These are phyloP conservation scores for Sherardia arvensis DNA, from an alignment of 257 asterid species.

Conservation along the genomic window DNA sequence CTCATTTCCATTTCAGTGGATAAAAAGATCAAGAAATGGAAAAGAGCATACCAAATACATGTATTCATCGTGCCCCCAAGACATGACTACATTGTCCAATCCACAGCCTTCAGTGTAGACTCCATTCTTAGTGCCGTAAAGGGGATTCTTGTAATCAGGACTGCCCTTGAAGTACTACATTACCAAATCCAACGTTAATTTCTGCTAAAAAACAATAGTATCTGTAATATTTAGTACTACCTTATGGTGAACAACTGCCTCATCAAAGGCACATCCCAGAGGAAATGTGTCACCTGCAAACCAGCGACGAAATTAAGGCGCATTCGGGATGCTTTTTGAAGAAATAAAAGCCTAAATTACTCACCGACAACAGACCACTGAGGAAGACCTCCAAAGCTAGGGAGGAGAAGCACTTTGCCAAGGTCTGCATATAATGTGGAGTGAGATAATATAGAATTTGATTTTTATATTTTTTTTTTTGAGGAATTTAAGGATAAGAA, in stretches of 20 bases:
- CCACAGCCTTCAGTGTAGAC: constrained; percentile 39
- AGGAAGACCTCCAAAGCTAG: constrained; percentile 38
- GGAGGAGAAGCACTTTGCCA: constrained; percentile 34
- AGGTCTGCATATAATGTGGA: constrained; percentile 22
- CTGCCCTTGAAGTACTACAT: constrained; percentile 29
- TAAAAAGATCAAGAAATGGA: neutral
- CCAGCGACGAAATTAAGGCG: neutral
- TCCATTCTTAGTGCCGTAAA: constrained; percentile 34
- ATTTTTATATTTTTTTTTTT: neutral
- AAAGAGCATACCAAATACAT: constrained; percentile 33
- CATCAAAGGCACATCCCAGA: constrained; percentile 45
- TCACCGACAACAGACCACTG: constrained; percentile 43
- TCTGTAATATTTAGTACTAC: constrained; percentile 1
- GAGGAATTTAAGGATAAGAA: neutral
- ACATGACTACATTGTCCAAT: constrained; percentile 32
- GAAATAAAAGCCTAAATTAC: neutral
- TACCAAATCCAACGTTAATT: neutral
- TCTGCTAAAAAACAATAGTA: neutral
- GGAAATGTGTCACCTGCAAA: constrained; percentile 38
- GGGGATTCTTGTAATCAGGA: constrained; percentile 15
- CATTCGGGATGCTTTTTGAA: neutral
- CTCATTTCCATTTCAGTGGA: neutral
- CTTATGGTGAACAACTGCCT: constrained; percentile 32
- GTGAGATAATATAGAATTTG: neutral
- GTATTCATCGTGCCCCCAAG: constrained; percentile 50